A percentile compares a stretch with the other conserved stretches of the same genome.
Conservation (phyloP, 2,329 filamentous ascomycete species). For the Xylariaceae sp. region DNA sequence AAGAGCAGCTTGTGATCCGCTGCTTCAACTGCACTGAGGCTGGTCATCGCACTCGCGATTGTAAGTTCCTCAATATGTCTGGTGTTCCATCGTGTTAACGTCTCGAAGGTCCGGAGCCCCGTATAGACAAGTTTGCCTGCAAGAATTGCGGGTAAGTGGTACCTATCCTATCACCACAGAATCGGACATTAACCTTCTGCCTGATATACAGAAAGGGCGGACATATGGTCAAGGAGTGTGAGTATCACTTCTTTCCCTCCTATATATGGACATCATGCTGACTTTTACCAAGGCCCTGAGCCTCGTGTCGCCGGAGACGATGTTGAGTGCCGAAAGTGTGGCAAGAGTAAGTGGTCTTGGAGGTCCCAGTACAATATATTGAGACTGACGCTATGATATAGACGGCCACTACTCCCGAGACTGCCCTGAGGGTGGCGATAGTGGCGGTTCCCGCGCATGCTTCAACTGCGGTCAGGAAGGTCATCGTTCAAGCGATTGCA, state of each 20-base stretch:
- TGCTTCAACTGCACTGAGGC: constrained; percentile 59
- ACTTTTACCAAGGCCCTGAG: constrained; percentile 33
- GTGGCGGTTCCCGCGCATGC: constrained; percentile 43
- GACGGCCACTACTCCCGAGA: constrained; percentile 56
- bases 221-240: constrained; percentile 44
- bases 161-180: too few species aligned
- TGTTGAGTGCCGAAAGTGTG: constrained; percentile 60
- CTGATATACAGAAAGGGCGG: constrained; percentile 33
- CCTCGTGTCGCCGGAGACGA: constrained; percentile 51
- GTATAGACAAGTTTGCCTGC: constrained; percentile 58
- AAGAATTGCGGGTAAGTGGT: constrained; percentile 57
- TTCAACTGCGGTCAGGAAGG: constrained; percentile 59
- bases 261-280: constrained; percentile 5
- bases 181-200: constrained; percentile 7
- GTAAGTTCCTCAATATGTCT: constrained; percentile 32
- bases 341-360: constrained; percentile 40
- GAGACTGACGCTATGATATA: constrained; percentile 22
- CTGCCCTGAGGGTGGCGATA: constrained; percentile 51
- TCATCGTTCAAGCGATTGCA: constrained; percentile 46
- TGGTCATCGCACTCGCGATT: constrained; percentile 64
- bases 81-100: constrained; percentile 8
- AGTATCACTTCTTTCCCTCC: constrained; percentile 17
- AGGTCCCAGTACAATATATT: not conserved
- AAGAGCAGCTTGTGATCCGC: constrained; percentile 38
- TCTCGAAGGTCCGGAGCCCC: constrained; percentile 45